phyloP scores from a whole-genome alignment of 352 stramenopile genomes.

The Globisporangium middletonii region DNA sequence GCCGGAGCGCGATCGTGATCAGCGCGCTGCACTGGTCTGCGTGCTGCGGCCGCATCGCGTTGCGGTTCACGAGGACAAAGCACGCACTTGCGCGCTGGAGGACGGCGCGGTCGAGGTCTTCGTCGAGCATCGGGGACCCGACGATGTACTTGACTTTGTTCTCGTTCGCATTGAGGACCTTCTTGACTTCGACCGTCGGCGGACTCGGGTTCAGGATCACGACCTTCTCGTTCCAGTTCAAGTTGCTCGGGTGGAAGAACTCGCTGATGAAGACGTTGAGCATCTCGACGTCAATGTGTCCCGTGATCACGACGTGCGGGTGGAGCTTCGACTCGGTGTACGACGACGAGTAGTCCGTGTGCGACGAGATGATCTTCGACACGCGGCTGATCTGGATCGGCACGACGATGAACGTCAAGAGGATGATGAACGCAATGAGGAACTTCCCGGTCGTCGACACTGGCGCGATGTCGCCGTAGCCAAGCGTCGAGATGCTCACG shows the following conservation, averaged over 20 bases:
- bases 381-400: conserved; percentile 77
- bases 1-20: conserved; percentile 68
- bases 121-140: conserved; percentile 69
- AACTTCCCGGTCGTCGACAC: conserved; percentile 65
- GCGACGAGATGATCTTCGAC: conserved; percentile 67
- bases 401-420: conserved; percentile 80
- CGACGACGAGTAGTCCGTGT: conserved; percentile 72
- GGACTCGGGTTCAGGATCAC: conserved; percentile 68
- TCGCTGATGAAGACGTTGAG: conserved; percentile 70
- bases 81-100: conserved; percentile 48
- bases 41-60: conserved; percentile 41
- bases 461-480: conserved; percentile 75
- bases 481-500: conserved; percentile 82
- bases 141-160: conserved; percentile 83
- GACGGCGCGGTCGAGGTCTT: conserved; percentile 61
- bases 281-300: conserved; percentile 60
- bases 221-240: conserved; percentile 79
- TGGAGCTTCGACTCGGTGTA: conserved; percentile 69
- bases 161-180: conserved; percentile 66
- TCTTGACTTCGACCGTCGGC: conserved; percentile 61
- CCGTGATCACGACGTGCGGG: conserved; percentile 69
- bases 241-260: conserved; percentile 82
- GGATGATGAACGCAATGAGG: conserved; percentile 73
- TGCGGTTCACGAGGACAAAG: conserved; percentile 67
- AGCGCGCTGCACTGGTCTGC: conserved; percentile 65